These are phyloP conservation scores for Alternaria panax DNA, from an alignment of 2,329 filamentous ascomycete species.

Conservation along the genomic window DNA sequence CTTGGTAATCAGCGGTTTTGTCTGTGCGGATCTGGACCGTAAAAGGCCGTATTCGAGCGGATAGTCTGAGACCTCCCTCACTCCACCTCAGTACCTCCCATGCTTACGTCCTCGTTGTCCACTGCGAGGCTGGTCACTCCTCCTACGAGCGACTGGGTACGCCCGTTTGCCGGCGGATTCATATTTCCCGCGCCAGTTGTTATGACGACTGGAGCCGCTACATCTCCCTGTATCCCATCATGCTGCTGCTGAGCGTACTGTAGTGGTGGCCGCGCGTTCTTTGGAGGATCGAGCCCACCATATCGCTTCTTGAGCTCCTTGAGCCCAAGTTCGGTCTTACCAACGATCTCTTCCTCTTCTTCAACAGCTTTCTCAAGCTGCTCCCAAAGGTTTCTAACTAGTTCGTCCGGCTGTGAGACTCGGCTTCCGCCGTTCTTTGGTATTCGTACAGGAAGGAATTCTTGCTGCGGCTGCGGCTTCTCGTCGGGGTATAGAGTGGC, in stretches of 20 bases:
- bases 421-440: not conserved
- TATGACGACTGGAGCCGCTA: not conserved
- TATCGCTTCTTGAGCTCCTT: slow-evolving; percentile 7
- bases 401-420: not conserved
- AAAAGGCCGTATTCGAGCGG: not conserved
- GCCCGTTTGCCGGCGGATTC: not conserved
- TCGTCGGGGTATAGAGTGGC: not conserved
- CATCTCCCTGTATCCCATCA: not conserved
- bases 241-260: not conserved
- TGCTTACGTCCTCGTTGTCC: not conserved
- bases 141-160: not conserved
- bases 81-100: not conserved
- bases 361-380: not conserved
- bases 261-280: not conserved
- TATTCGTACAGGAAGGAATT: slow-evolving; percentile 3
- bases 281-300: not conserved
- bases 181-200: not conserved
- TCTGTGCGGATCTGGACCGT: slow-evolving; percentile 4
- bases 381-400: not conserved
- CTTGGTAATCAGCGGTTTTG: not conserved
- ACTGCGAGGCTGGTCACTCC: not conserved
- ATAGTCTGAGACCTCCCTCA: not conserved
- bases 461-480: not conserved
- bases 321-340: slow-evolving; percentile 1
- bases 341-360: slow-evolving; percentile 1